phyloP scores from a whole-genome alignment of 192 early-diverging fungal genomes.

The Linderina pennispora region DNA sequence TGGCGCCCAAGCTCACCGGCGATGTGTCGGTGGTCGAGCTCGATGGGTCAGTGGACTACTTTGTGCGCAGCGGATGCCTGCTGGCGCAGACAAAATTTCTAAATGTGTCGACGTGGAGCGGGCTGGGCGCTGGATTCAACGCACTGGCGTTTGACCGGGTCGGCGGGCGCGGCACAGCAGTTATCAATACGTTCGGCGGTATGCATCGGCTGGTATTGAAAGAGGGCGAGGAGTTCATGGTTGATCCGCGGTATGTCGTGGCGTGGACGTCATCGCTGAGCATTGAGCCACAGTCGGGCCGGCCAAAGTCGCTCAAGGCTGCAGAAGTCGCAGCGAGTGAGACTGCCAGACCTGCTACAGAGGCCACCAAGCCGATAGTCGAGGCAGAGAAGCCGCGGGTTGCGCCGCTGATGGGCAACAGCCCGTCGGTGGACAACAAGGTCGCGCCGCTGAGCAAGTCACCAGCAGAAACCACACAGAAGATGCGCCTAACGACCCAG shows the following conservation, averaged over 20 bases:
- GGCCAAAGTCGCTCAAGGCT: conserved; percentile 7
- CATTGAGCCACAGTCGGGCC: conserved; percentile 18
- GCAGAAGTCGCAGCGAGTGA: neutral
- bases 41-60: conserved; percentile 51
- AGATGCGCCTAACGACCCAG: conserved; percentile 1
- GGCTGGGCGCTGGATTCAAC: conserved; percentile 37
- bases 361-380: too few species aligned
- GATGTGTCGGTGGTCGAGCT: conserved; percentile 60
- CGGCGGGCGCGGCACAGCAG: conserved; percentile 60
- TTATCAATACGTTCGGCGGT: conserved; percentile 59
- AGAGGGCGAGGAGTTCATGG: conserved; percentile 63
- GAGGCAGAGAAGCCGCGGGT: too few species aligned
- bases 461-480: conserved; percentile 24
- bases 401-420: conserved; percentile 20
- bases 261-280: conserved; percentile 29
- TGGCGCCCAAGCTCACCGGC: conserved; percentile 57
- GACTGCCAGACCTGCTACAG: too few species aligned
- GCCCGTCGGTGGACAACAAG: conserved; percentile 18
- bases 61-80: conserved; percentile 57
- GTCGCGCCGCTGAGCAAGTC: conserved; percentile 16
- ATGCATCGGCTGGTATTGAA: conserved; percentile 61
- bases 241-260: conserved; percentile 57
- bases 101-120: conserved; percentile 25
- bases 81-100: conserved; percentile 49
- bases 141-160: conserved; percentile 57